These are phyloP conservation scores for Nemophila menziesii DNA, from an alignment of 257 asterid genomes.

Conservation along the genomic window DNA sequence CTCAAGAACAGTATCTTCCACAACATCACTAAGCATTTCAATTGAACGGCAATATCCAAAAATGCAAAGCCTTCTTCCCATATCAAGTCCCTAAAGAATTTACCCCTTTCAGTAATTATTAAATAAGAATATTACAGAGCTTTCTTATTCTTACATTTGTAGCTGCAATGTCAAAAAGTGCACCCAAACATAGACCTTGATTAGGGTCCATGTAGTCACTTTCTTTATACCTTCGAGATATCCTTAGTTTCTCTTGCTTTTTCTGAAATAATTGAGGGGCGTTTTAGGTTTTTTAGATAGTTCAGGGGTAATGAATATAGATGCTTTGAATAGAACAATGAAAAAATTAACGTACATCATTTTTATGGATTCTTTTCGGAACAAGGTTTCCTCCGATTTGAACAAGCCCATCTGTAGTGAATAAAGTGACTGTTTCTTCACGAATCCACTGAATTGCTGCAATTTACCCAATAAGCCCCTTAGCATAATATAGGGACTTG, in stretches of 20 bases:
- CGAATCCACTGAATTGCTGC: constrained; percentile 81
- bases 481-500: neutral
- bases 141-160: constrained; percentile 65
- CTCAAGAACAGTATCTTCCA: constrained; percentile 93
- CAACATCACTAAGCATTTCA: constrained; percentile 98
- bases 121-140: constrained; percentile 5
- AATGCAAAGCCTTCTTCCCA: constrained; percentile 80
- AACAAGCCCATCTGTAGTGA: constrained; percentile 82
- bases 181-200: constrained; percentile 86
- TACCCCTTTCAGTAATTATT: constrained; percentile 10
- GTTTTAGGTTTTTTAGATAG: neutral
- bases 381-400: constrained; percentile 90
- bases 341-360: constrained; percentile 38
- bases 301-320: neutral
- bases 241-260: constrained; percentile 48
- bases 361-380: constrained; percentile 47
- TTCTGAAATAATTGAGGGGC: no score
- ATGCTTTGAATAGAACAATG: neutral
- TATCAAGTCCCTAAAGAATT: constrained; percentile 69
- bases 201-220: constrained; percentile 92
- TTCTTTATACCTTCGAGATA: constrained; percentile 58
- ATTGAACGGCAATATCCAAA: constrained; percentile 92
- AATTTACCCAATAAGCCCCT: neutral
- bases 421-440: constrained; percentile 71
- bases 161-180: constrained; percentile 95